Evolutionary conservation across 2,329 filamentous ascomycete genomes (phyloP).

Genomic region (Fusarium drepaniforme): DNA sequence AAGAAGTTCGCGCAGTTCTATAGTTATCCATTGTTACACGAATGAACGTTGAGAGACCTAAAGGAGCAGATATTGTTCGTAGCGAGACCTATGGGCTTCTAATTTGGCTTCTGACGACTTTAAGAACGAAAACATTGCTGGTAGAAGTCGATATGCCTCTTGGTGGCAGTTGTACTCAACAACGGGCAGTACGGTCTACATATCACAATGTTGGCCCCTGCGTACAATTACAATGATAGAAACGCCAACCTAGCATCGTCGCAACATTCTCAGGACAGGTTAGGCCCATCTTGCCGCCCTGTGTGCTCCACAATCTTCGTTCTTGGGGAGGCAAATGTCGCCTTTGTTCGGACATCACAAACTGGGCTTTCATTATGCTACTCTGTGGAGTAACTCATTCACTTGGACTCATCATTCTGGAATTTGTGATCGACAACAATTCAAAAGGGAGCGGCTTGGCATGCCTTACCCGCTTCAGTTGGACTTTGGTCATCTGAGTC

Average conservation of each 20-base stretch:
- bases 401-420: background rate
- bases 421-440: background rate
- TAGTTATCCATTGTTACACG: background rate
- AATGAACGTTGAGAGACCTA: too few species aligned
- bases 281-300: constrained; percentile 2
- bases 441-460: background rate
- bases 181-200: background rate
- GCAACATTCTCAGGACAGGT: background rate
- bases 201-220: too few species aligned
- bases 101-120: background rate
- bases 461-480: background rate
- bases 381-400: background rate
- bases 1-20: too few species aligned
- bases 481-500: background rate
- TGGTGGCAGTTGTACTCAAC: background rate
- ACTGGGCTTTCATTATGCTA: background rate
- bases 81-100: background rate
- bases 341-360: background rate
- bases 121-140: background rate
- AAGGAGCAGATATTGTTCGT: background rate
- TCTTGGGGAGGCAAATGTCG: background rate
- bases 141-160: background rate
- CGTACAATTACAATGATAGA: background rate
- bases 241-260: constrained; percentile 1
- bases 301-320: background rate